Base-by-base conservation (phyloP, 2,329 filamentous ascomycete genomes). In the Colletotrichum horii region DNA sequence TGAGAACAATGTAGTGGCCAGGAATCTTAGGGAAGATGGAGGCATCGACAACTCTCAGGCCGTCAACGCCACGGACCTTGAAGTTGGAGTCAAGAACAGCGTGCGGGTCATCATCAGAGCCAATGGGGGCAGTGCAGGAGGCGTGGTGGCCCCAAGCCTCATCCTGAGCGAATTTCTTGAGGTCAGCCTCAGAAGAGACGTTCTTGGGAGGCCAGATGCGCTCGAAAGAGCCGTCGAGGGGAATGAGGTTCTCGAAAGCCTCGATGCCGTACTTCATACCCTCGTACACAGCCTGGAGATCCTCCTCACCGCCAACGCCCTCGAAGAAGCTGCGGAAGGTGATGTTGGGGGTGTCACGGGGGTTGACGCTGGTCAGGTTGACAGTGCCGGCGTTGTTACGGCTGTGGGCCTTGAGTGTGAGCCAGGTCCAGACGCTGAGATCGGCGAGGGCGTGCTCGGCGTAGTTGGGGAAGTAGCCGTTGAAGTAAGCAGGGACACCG, bases 41-140 rank as follows among this genome's bases (percentile, higher is more conserved):
- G 1, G 91, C 92, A 83, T 93, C 92, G 0, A 93, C 92, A 4
- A 93, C 91, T 32, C 92, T 84, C 66, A 94, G 80, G 0, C 89
- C 88, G 1, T 85, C 81, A 0, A 91, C 88, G 0, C 90, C 90
- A 11, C 88, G 84, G 1, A 94, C 91, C 15, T 87, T 84, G 80
- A 93, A 92, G 66, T 89, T 85, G 0, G 84, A 86, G 80, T 93
- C 90, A 64, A 93, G 80, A 6, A 93, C 90, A 2, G 90, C 91
- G 79, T 87, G 87, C 3, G 85, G 82, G 78, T 93, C 90, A 14
- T 84, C 84, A 30, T 89, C 88, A 1, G 85, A 83, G 3, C 91
- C 91, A 71, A 93, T 93, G 2, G 89, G 85, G 56, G 86, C 89
- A 0, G 90, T 91, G 77, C 89, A 89, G 1, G 87, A 89, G 3